Evolutionary conservation across 257 asterid genomes (phyloP).

Genomic region (Solanum arcanum): DNA sequence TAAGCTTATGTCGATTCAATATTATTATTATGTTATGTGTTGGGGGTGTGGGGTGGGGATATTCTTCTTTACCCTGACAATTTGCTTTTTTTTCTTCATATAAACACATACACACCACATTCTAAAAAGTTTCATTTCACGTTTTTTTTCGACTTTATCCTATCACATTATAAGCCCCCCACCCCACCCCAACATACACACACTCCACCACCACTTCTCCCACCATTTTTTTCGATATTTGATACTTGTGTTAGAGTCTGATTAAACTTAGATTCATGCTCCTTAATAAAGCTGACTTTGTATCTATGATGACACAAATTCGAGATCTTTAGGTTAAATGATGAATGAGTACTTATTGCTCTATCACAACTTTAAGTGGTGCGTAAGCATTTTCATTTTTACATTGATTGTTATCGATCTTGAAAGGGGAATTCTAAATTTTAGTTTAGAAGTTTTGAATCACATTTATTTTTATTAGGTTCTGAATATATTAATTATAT

Average conservation of each 20-base stretch:
- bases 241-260: accelerated
- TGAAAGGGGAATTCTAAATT: too few relatives aligned
- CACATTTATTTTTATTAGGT: neutral
- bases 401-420: too few relatives aligned
- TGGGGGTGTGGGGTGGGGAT: neutral
- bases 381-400: neutral
- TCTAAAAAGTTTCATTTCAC: neutral
- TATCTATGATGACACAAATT: too few relatives aligned
- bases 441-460: neutral
- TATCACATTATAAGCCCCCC: neutral
- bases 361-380: too few relatives aligned
- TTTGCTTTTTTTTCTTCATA: neutral
- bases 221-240: neutral
- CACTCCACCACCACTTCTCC: neutral
- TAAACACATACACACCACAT: neutral
- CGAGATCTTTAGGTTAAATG: too few relatives aligned
- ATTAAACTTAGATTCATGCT: too few relatives aligned
- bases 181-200: too few relatives aligned
- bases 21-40: neutral
- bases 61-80: neutral
- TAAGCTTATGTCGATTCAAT: neutral
- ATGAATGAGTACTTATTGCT: too few relatives aligned
- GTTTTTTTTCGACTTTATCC: neutral
- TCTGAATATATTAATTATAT: too few relatives aligned
- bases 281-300: too few relatives aligned